phyloP scores from a whole-genome alignment of 441 rosid species.

The Eutrema salsugineum region DNA sequence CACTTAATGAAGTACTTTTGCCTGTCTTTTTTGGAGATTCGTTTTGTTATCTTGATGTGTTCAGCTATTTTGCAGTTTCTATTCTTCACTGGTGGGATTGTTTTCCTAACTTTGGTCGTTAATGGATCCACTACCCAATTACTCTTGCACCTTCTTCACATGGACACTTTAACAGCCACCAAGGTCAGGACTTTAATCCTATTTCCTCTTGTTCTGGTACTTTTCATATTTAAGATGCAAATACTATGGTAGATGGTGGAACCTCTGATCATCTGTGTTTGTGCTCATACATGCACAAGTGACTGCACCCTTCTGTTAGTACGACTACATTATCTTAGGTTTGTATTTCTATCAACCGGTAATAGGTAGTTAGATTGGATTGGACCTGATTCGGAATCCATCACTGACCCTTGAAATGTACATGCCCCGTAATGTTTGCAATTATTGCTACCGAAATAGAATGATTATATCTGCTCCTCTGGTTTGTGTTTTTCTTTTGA shows the following conservation, averaged over 20 bases:
- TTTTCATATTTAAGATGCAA: background rate
- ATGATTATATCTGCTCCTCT: background rate
- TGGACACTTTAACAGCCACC: constrained; percentile 66
- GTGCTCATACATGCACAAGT: background rate
- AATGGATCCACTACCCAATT: constrained; percentile 94
- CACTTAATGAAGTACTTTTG: background rate
- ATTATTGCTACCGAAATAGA: background rate
- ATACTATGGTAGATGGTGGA: background rate
- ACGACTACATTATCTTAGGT: background rate
- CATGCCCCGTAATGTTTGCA: background rate
- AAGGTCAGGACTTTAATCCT: constrained; percentile 50
- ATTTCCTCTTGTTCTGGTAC: background rate
- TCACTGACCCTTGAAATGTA: background rate
- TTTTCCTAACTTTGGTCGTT: constrained; percentile 79
- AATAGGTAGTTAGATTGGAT: background rate
- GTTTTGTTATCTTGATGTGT: background rate
- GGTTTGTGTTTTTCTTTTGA: constrained; percentile 10
- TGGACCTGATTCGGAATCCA: background rate
- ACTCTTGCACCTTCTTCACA: constrained; percentile 58
- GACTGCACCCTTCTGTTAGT: background rate
- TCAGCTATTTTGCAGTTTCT: constrained; percentile 56
- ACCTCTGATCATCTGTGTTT: background rate
- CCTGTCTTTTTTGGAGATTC: background rate
- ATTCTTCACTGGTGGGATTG: constrained; percentile 95
- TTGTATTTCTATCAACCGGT: background rate